Base-by-base conservation (phyloP, 352 stramenopile genomes). In the Peronospora farinosa region DNA sequence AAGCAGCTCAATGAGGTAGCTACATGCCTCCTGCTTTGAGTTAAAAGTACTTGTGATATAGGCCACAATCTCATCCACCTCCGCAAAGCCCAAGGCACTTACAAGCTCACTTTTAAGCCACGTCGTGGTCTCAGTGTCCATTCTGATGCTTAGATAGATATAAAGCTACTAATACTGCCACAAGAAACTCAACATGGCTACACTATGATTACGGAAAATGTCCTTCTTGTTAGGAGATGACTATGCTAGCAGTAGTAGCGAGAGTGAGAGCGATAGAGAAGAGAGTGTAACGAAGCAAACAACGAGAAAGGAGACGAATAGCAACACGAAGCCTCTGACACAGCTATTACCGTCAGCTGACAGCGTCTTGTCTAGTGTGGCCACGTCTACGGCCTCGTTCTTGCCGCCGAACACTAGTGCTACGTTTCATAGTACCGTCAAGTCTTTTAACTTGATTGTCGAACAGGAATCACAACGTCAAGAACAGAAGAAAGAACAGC, bases 1-100 rank as follows among this genome's bases (percentile, higher is more conserved):
- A 36, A 86, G 54, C 43, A 89, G 59, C 62, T 89, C 78, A 0
- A 74, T 76, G 30, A 89, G 67, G 47, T 89, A 89, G 33, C 53
- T 63, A 41, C 61, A 66, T 19, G 60, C 67, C 43, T 87, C 74
- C 15, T 69, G 46, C 33, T 71, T 69, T 15, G 67, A 66, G 38
- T 55, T 27, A 52, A 89, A 84, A 7, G 52, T 66, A 39, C 36
- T 71, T 33, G 65, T 57, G 21, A 87, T 57, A 50, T 89, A 85
- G 11, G 27, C 42, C 8, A 73, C 65, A 47, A 89, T 89, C 47
- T 89, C 78, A 27, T 82, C 69, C 32, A 89, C 78, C 43, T 89
- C 75, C 5, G 57, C 47, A 59, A 89, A 89, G 43, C 78, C 78
- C 47, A 89, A 60, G 19, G 74, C 73, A 50, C 50, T 68, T 66